Evolutionary conservation across 305 asterid species (phyloP).

Genomic region (Solanum chacoense): DNA sequence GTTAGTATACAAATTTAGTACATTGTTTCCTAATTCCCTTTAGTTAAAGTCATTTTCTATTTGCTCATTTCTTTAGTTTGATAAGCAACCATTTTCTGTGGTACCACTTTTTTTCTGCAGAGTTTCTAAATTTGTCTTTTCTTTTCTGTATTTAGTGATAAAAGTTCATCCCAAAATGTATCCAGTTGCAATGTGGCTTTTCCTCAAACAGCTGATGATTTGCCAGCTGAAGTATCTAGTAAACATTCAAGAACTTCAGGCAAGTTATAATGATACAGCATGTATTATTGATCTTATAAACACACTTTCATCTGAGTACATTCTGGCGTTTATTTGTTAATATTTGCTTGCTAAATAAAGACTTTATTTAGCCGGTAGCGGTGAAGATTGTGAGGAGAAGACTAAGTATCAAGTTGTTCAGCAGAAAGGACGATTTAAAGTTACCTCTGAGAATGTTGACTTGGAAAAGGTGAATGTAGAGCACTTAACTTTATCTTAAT

Average conservation of each 20-base stretch:
- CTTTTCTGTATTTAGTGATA: conserved; percentile 28
- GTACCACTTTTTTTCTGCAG: neutral
- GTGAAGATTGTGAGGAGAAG: conserved; percentile 75
- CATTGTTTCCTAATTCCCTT: neutral
- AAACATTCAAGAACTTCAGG: conserved; percentile 62
- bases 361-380: conserved; percentile 34
- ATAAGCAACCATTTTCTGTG: neutral
- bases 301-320: conserved; percentile 5
- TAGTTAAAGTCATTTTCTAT: neutral
- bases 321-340: neutral
- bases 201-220: conserved; percentile 27
- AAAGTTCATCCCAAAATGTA: conserved; percentile 29
- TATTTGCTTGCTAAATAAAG: neutral
- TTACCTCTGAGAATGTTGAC: conserved; percentile 85
- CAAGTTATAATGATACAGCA: conserved; percentile 13
- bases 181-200: conserved; percentile 24
- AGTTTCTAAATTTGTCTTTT: neutral
- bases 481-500: conserved; percentile 4
- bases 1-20: neutral
- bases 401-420: conserved; percentile 72
- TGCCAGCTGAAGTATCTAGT: conserved; percentile 30
- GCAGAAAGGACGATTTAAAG: conserved; percentile 94
- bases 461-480: conserved; percentile 44
- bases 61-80: neutral
- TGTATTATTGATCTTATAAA: conserved; percentile 1